phyloP scores from a whole-genome alignment of 148 eudicot genomes.

The Chenopodium quinoa region DNA sequence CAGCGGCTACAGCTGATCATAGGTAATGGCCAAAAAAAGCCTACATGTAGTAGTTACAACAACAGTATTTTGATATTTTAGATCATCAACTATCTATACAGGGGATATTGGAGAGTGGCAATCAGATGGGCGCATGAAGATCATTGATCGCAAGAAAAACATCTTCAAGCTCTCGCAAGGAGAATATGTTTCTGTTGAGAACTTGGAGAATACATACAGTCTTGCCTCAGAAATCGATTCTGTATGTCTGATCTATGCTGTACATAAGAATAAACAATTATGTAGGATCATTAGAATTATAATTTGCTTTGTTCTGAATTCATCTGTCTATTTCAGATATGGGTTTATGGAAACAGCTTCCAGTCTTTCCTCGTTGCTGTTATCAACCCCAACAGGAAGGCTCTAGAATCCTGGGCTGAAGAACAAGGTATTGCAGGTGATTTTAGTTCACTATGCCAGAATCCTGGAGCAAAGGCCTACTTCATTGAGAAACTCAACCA shows the following conservation, averaged over 20 bases:
- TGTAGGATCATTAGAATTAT: not conserved
- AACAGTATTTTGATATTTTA: not conserved
- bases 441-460: conserved; percentile 55
- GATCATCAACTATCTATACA: conserved; percentile 20
- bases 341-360: conserved; percentile 92
- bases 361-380: conserved; percentile 83
- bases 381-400: conserved; percentile 64
- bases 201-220: conserved; percentile 71
- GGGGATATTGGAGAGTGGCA: conserved; percentile 99
- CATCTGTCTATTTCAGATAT: conserved; percentile 48
- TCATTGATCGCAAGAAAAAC: conserved; percentile 94
- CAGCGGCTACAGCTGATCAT: too few species aligned
- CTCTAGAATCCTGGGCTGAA: conserved; percentile 66
- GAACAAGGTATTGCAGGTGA: conserved; percentile 53
- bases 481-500: conserved; percentile 60
- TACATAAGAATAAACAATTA: not conserved
- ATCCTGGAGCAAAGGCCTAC: conserved; percentile 53
- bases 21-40: too few species aligned
- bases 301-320: not conserved
- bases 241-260: conserved; percentile 36
- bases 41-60: too few species aligned
- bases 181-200: conserved; percentile 90
- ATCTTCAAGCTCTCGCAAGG: conserved; percentile 99
- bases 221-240: conserved; percentile 57
- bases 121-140: conserved; percentile 85